phyloP scores from a whole-genome alignment of 176 grass and related monocot genomes.

The Triticum monococcum region DNA sequence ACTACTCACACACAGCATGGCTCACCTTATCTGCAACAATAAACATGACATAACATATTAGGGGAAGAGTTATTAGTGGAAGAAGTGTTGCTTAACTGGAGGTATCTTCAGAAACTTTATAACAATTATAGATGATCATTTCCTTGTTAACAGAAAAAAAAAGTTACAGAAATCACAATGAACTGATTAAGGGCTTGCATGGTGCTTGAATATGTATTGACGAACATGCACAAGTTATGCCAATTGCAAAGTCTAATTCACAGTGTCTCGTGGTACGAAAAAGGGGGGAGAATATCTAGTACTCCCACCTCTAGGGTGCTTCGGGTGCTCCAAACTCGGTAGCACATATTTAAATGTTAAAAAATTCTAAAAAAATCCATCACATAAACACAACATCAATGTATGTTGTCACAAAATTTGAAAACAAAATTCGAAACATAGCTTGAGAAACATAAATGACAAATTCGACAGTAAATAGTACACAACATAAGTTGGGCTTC shows the following conservation, averaged over 20 bases:
- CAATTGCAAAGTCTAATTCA: not conserved
- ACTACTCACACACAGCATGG: conserved; percentile 40
- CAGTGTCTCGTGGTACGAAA: not conserved
- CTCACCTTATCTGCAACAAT: conserved; percentile 56
- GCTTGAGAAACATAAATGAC: too few species aligned
- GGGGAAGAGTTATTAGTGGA: not conserved
- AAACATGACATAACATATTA: not conserved
- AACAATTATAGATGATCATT: not conserved
- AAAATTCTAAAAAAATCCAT: too few species aligned
- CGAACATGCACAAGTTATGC: not conserved
- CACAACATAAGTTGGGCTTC: too few species aligned
- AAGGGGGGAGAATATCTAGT: too few species aligned
- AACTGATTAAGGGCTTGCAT: not conserved
- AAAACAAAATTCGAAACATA: too few species aligned
- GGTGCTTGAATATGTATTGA: not conserved
- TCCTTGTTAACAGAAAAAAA: not conserved
- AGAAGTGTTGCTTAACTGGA: not conserved
- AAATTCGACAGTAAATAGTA: too few species aligned
- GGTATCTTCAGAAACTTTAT: not conserved
- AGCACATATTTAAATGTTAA: too few species aligned
- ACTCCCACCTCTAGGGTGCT: too few species aligned
- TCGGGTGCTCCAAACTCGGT: too few species aligned
- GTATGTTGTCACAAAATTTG: too few species aligned
- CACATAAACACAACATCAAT: too few species aligned
- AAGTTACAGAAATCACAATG: too few species aligned